Evolutionary conservation across 768 basidiomycete genomes (phyloP).

Genomic region (Neoboletus magnificus): DNA sequence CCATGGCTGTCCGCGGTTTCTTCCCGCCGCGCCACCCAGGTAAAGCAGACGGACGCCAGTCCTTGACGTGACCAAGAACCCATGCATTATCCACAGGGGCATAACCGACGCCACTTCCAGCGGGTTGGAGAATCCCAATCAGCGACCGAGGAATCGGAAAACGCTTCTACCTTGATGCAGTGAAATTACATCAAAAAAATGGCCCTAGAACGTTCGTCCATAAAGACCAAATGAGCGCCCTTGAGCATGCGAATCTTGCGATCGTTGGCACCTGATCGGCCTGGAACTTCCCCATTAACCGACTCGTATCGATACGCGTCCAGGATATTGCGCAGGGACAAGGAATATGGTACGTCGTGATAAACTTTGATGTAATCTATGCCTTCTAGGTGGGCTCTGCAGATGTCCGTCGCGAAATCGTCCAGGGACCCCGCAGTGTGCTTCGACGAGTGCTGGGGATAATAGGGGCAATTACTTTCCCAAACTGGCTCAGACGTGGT

Average conservation of each 20-base stretch:
- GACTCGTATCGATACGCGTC: conserved; percentile 46
- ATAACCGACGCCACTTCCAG: conserved; percentile 18
- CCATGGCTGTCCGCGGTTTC: conserved; percentile 6
- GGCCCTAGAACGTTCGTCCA: conserved; percentile 48
- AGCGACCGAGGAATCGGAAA: conserved; percentile 7
- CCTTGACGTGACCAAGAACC: conserved; percentile 6
- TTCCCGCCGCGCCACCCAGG: conserved; percentile 11
- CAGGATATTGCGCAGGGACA: conserved; percentile 48
- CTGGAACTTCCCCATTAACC: conserved; percentile 4
- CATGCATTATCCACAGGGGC: conserved; percentile 11
- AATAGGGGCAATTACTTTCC: conserved; percentile 27
- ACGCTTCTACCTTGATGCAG: conserved; percentile 15
- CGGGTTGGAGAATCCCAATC: conserved; percentile 19
- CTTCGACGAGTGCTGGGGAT: conserved; percentile 14
- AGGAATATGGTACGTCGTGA: conserved; percentile 48
- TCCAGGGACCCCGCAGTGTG: conserved; percentile 5
- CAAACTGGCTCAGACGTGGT: conserved; percentile 17
- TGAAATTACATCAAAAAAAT: conserved; percentile 37
- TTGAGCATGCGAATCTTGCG: conserved; percentile 45
- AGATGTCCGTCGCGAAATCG: conserved; percentile 13
- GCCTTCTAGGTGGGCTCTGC: conserved; percentile 24
- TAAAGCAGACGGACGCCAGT: conserved; percentile 11
- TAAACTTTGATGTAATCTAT: conserved; percentile 58
- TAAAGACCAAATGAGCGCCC: conserved; percentile 45
- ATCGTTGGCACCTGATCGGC: conserved; percentile 28